Conservation (phyloP, 164 flowering plant genomes). For the Stephania cephalantha region DNA sequence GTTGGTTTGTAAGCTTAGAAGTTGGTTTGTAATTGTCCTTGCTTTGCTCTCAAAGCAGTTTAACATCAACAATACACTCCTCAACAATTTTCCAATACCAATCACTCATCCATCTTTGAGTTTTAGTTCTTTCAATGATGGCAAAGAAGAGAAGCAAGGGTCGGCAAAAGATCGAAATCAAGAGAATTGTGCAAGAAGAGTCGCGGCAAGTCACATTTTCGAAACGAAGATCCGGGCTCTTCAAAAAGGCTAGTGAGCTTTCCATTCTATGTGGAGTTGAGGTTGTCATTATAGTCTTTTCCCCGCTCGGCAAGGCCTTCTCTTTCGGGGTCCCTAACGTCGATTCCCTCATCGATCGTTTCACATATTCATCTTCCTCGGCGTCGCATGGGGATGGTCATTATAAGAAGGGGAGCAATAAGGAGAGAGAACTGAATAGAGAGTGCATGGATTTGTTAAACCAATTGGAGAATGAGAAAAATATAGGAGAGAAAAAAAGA, state of each 20-base stretch:
- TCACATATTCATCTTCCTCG: constrained; percentile 6
- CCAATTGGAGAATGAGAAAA: constrained; percentile 47
- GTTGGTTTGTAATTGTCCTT: no score
- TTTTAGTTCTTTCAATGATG: constrained; percentile 16
- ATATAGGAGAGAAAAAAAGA: constrained; percentile 26
- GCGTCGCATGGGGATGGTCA: constrained; percentile 18
- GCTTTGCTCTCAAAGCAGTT: not conserved
- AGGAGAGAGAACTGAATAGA: constrained; percentile 35
- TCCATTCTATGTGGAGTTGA: constrained; percentile 66
- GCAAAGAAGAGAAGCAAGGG: constrained; percentile 41
- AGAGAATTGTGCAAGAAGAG: constrained; percentile 32
- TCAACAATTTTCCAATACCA: not conserved
- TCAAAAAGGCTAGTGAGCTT: constrained; percentile 79
- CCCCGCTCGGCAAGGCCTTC: constrained; percentile 63
- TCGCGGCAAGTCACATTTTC: constrained; percentile 68
- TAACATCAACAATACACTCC: not conserved
- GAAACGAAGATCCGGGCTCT: constrained; percentile 59
- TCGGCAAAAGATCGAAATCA: constrained; percentile 52
- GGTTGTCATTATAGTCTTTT: constrained; percentile 54
- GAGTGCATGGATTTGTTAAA: constrained; percentile 29
- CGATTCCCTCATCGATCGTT: constrained; percentile 41
- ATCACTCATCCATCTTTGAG: not conserved
- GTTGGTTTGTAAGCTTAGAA: no score
- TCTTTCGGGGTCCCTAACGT: constrained; percentile 64
- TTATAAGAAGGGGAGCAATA: constrained; percentile 13